A percentile compares a stretch with the other conserved stretches of the same genome.
These are phyloP conservation scores for Cyclotella cryptica DNA, from an alignment of 108 stramenopile species.

Conservation along the genomic window DNA sequence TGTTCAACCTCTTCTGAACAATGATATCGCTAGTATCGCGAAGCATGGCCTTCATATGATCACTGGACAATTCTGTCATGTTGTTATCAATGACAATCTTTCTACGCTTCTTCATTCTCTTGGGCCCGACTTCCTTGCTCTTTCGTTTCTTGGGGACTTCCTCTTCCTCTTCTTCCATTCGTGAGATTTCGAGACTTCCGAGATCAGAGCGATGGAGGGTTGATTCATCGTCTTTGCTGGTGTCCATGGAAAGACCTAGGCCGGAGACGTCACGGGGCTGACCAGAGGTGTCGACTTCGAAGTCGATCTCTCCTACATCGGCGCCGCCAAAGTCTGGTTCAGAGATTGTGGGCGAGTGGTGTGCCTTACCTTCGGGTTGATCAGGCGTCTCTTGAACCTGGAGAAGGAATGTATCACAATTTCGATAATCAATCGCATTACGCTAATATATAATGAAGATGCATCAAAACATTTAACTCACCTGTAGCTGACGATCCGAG, in stretches of 20 bases:
- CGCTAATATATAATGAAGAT: neutral
- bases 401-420: neutral
- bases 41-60: slow-evolving; percentile 83
- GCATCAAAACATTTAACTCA: slow-evolving; percentile 27
- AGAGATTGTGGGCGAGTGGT: slow-evolving; percentile 28
- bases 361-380: slow-evolving; percentile 23
- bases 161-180: slow-evolving; percentile 36
- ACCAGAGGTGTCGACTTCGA: slow-evolving; percentile 43
- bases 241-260: slow-evolving; percentile 49
- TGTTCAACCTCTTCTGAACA: slow-evolving; percentile 55
- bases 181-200: slow-evolving; percentile 55
- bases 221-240: slow-evolving; percentile 62
- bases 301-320: slow-evolving; percentile 45
- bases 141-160: slow-evolving; percentile 47
- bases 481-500: slow-evolving; percentile 56
- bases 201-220: slow-evolving; percentile 33
- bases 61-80: slow-evolving; percentile 76
- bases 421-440: neutral
- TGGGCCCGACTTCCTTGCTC: slow-evolving; percentile 35
- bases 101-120: slow-evolving; percentile 76
- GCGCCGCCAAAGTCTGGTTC: slow-evolving; percentile 36
- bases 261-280: slow-evolving; percentile 40
- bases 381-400: slow-evolving; percentile 52
- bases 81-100: slow-evolving; percentile 88
- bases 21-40: slow-evolving; percentile 77